Evolutionary conservation across 306 rosid species (phyloP), one percentile per base, ranked within the genome.

Genomic region (Casuarina cunninghamiana): DNA sequence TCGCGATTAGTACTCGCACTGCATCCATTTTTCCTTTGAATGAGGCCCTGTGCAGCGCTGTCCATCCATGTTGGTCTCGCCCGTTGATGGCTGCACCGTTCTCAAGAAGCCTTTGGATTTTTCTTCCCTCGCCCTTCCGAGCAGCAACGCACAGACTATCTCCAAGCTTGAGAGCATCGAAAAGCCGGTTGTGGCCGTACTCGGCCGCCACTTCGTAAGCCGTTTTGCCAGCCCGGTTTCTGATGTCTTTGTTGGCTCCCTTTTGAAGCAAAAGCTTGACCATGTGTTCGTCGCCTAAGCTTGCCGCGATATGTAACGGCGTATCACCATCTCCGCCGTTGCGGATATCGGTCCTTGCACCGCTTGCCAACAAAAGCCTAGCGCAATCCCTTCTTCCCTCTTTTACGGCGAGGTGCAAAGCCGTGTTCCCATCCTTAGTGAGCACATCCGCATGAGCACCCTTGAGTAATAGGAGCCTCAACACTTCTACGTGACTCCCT

Each of bases 31-130:
- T 74, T 12, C 98, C 98, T 46, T 91, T 94, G 71, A 94, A 94
- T 3, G 91, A 81, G 0, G 97, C 94, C 2, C 97, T 83, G 39
- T 94, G 97, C 55, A 94, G 84, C 5, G 96, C 90, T 0, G 94
- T 91, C 98, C 98, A 94, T 0, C 94, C 93, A 39, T 91, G 72
- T 12, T 87, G 98, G 80, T 94, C 98, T n/a, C 84, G 77, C 2
- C 93, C 93, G 7, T 91, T 91, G 26, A 91, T 66, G 0, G 85
- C 82, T 0, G 93, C 97, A 0, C 96, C 97, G 0, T 79, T 75
- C 51, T 90, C 91, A 0, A 91, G 53, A 8, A 94, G 79, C 83
- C 69, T 85, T 7, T 84, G 85, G 63, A 91, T 88, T 5, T 85
- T 81, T 60, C 90, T 85, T 46, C 78, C 93, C 48, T 91, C 96